phyloP scores from a whole-genome alignment of 192 early-diverging fungal species.

The Mortierella alpina region DNA sequence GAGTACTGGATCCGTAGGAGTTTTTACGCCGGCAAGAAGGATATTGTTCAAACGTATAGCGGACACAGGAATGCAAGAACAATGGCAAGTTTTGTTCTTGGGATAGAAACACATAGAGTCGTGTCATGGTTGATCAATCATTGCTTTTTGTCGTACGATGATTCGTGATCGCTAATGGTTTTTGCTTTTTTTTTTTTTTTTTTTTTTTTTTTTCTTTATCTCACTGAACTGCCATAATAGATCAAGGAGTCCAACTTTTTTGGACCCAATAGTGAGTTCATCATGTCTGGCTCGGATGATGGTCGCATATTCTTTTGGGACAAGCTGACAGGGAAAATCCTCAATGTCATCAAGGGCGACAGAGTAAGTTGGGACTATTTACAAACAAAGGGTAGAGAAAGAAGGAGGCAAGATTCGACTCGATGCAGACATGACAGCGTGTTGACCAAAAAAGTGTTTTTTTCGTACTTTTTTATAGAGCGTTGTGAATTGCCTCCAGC shows the following conservation, averaged over 20 bases:
- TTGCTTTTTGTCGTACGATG: not conserved
- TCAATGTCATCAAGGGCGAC: constrained; percentile 77
- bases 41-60: constrained; percentile 38
- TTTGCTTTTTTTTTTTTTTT: not conserved
- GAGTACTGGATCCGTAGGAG: constrained; percentile 29
- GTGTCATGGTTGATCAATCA: not conserved
- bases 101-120: not conserved
- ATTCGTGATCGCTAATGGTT: not conserved
- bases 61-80: constrained; percentile 57
- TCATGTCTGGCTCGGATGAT: constrained; percentile 85
- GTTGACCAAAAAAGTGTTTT: not conserved
- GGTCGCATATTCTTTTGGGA: constrained; percentile 78
- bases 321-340: constrained; percentile 63
- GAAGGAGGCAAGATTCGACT: not conserved
- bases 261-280: constrained; percentile 71
- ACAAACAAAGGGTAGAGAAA: too few relatives aligned
- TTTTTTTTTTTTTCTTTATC: not conserved
- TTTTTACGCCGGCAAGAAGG: constrained; percentile 26
- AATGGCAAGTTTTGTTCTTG: constrained; percentile 28
- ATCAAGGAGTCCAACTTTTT: constrained; percentile 83
- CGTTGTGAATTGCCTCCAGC: constrained; percentile 60
- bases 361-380: constrained; percentile 63
- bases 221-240: constrained; percentile 8
- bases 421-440: not conserved
- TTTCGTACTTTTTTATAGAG: constrained; percentile 11